Evolutionary conservation across 2,329 filamentous ascomycete species (phyloP).

Genomic region (Penicillium sp.): DNA sequence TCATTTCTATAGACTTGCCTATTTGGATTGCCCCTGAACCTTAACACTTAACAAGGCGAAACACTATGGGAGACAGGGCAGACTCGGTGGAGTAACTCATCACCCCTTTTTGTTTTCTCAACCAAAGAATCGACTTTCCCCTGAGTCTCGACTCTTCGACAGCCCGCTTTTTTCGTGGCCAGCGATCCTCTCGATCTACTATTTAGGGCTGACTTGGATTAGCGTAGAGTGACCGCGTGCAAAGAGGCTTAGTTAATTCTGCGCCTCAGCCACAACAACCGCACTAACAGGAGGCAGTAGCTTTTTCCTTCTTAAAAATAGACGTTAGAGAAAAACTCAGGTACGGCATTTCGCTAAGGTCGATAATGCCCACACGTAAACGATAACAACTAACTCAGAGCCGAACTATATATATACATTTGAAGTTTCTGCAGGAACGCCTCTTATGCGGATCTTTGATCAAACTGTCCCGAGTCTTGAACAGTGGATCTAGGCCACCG

Average conservation of each 20-base stretch:
- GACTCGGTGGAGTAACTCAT: background rate
- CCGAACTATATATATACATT: background rate
- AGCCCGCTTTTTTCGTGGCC: conserved; percentile 5
- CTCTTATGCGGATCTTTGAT: background rate
- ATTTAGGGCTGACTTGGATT: conserved; percentile 10
- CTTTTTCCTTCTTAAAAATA: background rate
- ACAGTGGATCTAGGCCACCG: background rate
- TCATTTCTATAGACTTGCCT: background rate
- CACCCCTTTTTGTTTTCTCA: background rate
- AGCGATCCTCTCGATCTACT: conserved; percentile 3
- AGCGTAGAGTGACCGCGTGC: background rate
- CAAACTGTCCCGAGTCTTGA: background rate
- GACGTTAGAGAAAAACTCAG: background rate
- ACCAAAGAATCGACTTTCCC: background rate
- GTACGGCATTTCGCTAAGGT: background rate
- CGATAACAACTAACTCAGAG: background rate
- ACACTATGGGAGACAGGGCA: background rate
- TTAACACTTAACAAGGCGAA: background rate
- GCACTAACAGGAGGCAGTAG: background rate
- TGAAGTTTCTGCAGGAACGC: background rate
- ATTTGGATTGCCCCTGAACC: conserved; percentile 1
- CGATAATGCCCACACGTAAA: background rate
- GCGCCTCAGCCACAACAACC: background rate
- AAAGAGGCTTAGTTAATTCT: conserved; percentile 12
- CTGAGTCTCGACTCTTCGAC: background rate